phyloP scores from a whole-genome alignment of 495 filamentous ascomycete genomes.

The Peziza echinospora region DNA sequence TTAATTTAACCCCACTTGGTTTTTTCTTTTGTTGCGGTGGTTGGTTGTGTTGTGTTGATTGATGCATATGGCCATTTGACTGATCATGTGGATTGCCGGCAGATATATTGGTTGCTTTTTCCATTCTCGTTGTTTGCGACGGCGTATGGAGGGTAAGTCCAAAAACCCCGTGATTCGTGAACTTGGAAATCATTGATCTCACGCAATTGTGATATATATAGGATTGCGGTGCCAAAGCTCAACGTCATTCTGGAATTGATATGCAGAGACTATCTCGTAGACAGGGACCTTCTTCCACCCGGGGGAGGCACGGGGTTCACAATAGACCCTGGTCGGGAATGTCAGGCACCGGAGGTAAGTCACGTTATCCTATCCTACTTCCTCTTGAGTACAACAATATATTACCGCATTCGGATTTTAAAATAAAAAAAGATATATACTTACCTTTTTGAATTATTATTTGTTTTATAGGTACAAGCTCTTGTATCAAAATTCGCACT shows the following conservation, averaged over 20 bases:
- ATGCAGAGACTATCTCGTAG: constrained; percentile 55
- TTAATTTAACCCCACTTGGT: constrained; percentile 3
- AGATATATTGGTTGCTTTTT: constrained; percentile 71
- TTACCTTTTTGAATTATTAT: background rate
- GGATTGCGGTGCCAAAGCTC: constrained; percentile 9
- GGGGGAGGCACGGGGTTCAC: constrained; percentile 41
- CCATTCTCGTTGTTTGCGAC: constrained; percentile 57
- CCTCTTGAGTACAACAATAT: no score
- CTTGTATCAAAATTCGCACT: constrained; percentile 58
- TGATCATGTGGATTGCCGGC: no score
- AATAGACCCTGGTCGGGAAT: no score
- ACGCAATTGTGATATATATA: background rate
- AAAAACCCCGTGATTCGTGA: constrained; percentile 59
- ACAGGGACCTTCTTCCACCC: constrained; percentile 27
- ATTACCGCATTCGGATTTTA: no score
- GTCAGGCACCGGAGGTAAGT: constrained; percentile 25
- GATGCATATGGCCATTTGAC: no score
- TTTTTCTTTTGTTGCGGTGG: no score
- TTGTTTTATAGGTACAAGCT: constrained; percentile 40
- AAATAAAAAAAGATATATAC: no score
- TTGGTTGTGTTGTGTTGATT: no score
- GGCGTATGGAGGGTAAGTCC: constrained; percentile 56
- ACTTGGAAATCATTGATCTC: constrained; percentile 3
- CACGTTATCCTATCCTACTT: no score
- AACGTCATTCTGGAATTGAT: constrained; percentile 48